These are phyloP conservation scores for Geosmithia putterillii DNA, from an alignment of 2,329 filamentous ascomycete species.

Conservation along the genomic window DNA sequence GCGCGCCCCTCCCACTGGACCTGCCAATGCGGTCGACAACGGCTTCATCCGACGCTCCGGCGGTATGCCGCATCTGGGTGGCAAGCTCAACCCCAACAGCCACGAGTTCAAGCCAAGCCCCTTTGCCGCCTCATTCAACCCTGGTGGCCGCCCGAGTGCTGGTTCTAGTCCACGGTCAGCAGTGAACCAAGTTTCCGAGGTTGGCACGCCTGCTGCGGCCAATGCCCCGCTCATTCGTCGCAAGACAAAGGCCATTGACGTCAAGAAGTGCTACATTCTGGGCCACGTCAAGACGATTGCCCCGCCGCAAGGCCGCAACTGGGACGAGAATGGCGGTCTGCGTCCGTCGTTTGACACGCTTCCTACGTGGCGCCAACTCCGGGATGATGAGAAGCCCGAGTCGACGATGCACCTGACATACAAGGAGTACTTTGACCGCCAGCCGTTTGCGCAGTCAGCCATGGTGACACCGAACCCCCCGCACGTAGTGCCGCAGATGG, in stretches of 20 bases:
- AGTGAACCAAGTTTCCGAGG: constrained; percentile 34
- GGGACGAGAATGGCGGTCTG: constrained; percentile 69
- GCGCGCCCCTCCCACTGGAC: constrained; percentile 63
- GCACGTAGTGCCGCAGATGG: constrained; percentile 58
- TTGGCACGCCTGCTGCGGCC: constrained; percentile 7
- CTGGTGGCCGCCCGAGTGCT: constrained; percentile 50
- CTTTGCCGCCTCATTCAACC: constrained; percentile 70
- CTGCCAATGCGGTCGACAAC: constrained; percentile 43
- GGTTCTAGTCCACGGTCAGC: constrained; percentile 60
- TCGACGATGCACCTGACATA: constrained; percentile 58
- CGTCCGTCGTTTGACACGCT: constrained; percentile 73
- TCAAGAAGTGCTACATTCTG: constrained; percentile 53
- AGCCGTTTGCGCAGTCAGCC: constrained; percentile 41
- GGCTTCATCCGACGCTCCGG: constrained; percentile 41
- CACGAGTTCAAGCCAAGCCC: constrained; percentile 80
- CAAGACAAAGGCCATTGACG: constrained; percentile 59
- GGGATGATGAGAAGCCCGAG: constrained; percentile 58
- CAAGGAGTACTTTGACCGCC: constrained; percentile 65
- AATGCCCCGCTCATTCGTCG: constrained; percentile 48
- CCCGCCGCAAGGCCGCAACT: constrained; percentile 44
- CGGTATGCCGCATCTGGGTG: constrained; percentile 31
- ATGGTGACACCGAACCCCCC: constrained; percentile 57
- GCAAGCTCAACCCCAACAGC: constrained; percentile 51
- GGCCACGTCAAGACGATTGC: constrained; percentile 40
- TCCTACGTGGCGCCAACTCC: constrained; percentile 69